Conservation (phyloP, 768 basidiomycete species). For the Russula lepida region DNA sequence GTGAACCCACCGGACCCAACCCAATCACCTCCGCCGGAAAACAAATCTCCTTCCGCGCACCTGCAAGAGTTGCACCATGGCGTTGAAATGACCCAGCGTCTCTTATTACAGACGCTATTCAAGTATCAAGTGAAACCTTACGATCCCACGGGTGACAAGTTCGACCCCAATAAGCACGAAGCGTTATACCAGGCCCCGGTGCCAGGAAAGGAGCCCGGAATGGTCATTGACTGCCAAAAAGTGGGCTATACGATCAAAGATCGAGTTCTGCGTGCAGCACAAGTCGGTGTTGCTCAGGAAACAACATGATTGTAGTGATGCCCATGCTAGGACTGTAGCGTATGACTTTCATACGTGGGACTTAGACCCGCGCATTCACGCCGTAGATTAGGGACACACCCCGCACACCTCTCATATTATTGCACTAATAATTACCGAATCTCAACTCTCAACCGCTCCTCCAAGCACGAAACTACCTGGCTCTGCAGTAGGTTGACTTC, state of each 20-base stretch:
- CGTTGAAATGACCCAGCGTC: slow-evolving; percentile 86
- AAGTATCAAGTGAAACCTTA: slow-evolving; percentile 89
- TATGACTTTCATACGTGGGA: slow-evolving; percentile 5
- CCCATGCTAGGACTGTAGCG: slow-evolving; percentile 3
- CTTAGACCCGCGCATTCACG: slow-evolving; percentile 10
- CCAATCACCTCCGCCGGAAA: slow-evolving; percentile 16
- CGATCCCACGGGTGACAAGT: slow-evolving; percentile 85
- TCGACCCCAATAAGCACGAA: slow-evolving; percentile 94
- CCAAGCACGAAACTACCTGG: slow-evolving; percentile 46
- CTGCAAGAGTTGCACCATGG: slow-evolving; percentile 73
- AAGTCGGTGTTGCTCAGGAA: slow-evolving; percentile 91
- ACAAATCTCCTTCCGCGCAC: slow-evolving; percentile 50
- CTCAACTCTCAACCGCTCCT: slow-evolving; percentile 68
- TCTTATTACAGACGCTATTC: slow-evolving; percentile 81
- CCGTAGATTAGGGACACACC: slow-evolving; percentile 28
- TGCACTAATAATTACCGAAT: slow-evolving; percentile 59
- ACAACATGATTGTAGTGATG: slow-evolving; percentile 27
- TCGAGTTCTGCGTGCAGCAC: slow-evolving; percentile 85
- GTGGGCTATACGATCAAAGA: slow-evolving; percentile 92
- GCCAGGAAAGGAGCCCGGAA: slow-evolving; percentile 83
- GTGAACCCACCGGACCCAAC: slow-evolving; percentile 11
- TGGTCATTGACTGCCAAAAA: slow-evolving; percentile 86
- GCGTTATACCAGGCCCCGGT: slow-evolving; percentile 90
- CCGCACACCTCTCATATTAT: slow-evolving; percentile 26
- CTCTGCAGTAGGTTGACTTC: slow-evolving; percentile 80